Percentiles rank a stretch among this genome's conserved stretches.
Evolutionary conservation across 139 green algal genomes (phyloP).

Genomic region (Helicosporidium sp.): DNA sequence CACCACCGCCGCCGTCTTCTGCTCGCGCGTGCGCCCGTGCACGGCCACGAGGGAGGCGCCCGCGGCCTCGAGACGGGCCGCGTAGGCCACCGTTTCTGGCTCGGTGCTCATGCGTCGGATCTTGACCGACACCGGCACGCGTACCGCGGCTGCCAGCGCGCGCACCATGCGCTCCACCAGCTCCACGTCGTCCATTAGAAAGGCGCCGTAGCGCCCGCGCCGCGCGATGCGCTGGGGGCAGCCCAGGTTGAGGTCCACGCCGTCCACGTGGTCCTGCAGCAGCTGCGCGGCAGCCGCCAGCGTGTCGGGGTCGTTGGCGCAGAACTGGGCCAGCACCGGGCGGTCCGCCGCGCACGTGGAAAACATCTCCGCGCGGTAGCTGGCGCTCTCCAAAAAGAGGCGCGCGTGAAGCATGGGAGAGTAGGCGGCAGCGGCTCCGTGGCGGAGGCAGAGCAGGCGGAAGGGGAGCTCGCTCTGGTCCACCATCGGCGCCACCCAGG

Average conservation of each 20-base stretch:
- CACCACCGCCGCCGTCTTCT: slow-evolving; percentile 47
- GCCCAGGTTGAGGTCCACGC: slow-evolving; percentile 91
- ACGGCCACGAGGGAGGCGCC: slow-evolving; percentile 75
- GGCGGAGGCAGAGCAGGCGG: slow-evolving; percentile 59
- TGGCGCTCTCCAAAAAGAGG: slow-evolving; percentile 50
- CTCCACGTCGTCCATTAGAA: slow-evolving; percentile 73
- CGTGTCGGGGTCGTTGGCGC: slow-evolving; percentile 75
- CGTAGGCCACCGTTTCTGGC: slow-evolving; percentile 73
- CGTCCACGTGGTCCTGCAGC: slow-evolving; percentile 55
- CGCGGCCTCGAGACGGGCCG: slow-evolving; percentile 66
- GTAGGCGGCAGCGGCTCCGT: slow-evolving; percentile 80
- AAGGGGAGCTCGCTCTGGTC: slow-evolving; percentile 94
- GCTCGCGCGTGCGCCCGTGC: slow-evolving; percentile 77
- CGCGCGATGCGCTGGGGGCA: slow-evolving; percentile 84
- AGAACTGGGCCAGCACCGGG: slow-evolving; percentile 92
- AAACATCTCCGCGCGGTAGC: slow-evolving; percentile 77
- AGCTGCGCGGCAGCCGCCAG: slow-evolving; percentile 56
- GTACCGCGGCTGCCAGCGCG: slow-evolving; percentile 20
- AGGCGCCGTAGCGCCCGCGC: slow-evolving; percentile 44
- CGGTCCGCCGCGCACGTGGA: slow-evolving; percentile 41
- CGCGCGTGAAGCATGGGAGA: slow-evolving; percentile 90
- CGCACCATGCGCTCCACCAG: slow-evolving; percentile 45
- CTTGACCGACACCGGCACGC: slow-evolving; percentile 56
- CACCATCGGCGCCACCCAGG: slow-evolving; percentile 83
- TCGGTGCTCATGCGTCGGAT: slow-evolving; percentile 76